Base-by-base conservation (phyloP, 2,329 filamentous ascomycete species). In the Ophiostoma triangulosporum region DNA sequence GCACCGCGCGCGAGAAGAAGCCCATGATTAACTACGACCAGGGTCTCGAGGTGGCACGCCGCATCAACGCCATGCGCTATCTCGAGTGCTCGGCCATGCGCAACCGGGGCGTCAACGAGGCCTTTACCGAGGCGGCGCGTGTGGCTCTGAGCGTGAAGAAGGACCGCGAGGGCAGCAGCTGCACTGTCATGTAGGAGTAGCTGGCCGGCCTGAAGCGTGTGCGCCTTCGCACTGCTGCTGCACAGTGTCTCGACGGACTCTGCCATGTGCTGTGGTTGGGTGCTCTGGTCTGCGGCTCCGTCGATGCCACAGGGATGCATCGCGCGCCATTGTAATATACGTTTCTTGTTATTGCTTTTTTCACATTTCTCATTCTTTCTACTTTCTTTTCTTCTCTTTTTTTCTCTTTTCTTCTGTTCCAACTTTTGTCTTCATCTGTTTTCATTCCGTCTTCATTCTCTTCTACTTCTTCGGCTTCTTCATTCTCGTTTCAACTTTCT, bases 31-130 rank as follows among this genome's bases (percentile, higher is more conserved):
- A 84, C 64, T 97, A 96, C 70, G 86, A 95, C 64, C 83, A 94
- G 64, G 91, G 91, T 3, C 76, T 97, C 51, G 88, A 91, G 59
- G 90, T 95, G 40, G 91, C 91, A 36, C 83, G 91, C 65, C 83
- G 86, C 67, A 95, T 97, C 70, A 86, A 89, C 62, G 93, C 93
- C 6, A 77, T 95, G 65, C 83, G 94, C 65, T 98, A 98, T 68
- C 80, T 98, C 54, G 93, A 98, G 75, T 98, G 93, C 74, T 97
- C 93, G 35, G 93, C 93, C 54, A 97, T 97, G 83, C 85, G 90
- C 71, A 98, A 98, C 70, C 81, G 93, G 50, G 93, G 93, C 57
- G 94, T 98, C 64, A 96, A 97, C 69, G 93, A 98, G 70, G 93
- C 93, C 43, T 98, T 98, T 65, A 97, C 93, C 38, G 93, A 98